Base-by-base conservation (phyloP, 768 basidiomycete genomes). In the Pisolithus sp. region DNA sequence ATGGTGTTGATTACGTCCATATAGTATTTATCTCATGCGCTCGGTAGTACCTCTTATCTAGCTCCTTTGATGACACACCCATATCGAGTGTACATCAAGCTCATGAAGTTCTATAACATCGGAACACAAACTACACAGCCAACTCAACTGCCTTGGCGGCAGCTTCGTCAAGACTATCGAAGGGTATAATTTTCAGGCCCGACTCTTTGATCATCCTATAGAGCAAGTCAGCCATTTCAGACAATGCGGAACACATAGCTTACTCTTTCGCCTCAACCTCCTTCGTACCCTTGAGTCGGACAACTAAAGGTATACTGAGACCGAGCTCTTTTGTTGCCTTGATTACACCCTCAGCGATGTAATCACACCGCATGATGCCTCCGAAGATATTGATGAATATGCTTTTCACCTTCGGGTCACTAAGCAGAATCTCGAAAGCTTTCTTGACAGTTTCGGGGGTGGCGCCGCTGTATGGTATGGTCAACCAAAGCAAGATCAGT, bases 391-490 rank as follows among this genome's bases (percentile, higher is more conserved):
- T 99, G 73, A 99, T 96, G 68, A 98, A 97, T 61, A 99, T 99
- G 52, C 89, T 89, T 79, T 94, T 95, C 61, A 98, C 95, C 67
- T 90, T 89, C 57, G 85, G 83, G 64, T 98, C 93, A 43, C 81
- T 71, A 21, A 95, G 76, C 21, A 99, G 79, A 59, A 99, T 89
- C 71, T 97, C 93, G 61, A 99, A 99, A 3, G 96, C 96, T 72
- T 94, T 98, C 80, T 98, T 99, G 60, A 99, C 96, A 5, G 96
- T 97, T 64, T 96, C 91, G n/a, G 96, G 93, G 13, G 95, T 98
- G 31, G 96, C 96, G 61, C 95, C 94, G 67, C 90, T 90, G 63
- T 3, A 52, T 23, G n/a, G 49, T 20, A 24, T 36, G 34, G 48
- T 54, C 55, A 44, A 8, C 46, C 18, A 34, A 34, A n/a, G 7